Base-by-base conservation (phyloP, 345 rosid species). In the Aurinia saxatilis region DNA sequence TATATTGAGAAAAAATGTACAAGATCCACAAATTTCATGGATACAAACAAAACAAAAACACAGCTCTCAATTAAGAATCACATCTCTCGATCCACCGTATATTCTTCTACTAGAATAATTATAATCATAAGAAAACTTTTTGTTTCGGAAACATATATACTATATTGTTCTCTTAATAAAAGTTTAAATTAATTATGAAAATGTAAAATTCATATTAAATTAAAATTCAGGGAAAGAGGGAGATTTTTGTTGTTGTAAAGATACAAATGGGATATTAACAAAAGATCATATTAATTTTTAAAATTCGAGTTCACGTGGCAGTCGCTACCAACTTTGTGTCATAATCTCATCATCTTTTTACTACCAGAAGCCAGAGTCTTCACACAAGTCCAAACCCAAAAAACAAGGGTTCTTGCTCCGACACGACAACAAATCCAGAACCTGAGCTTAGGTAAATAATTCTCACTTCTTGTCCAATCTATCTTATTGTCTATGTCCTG, bases 241-340 rank as follows among this genome's bases (percentile, higher is more conserved):
- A 21, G 25, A 1, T 21, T 21, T 21, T 21, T 21, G 25, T 21
- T 8, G 5, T 34, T 34, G 10, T 34, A 34, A 34, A 34, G 37
- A 41, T 27, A 46, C 11, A 47, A 49, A 48, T 9, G 13, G 57
- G 50, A 46, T 18, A 34, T 9, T 36, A 38, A 16, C n/a, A n/a
- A 19, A 44, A 40, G 1, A 51, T 18, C 4, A 11, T n/a, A 42
- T 10, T 41, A 23, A 54, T 41, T 41, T 4, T 1, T 23, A 23
- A 66, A 50, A 45, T 44, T 60, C 49, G 73, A 17, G 62, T 52
- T 52, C 67, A 60, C 73, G 67, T 68, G 73, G 73, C 73, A 17
- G 56, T 60, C 67, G 48, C 17, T 51, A 60, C 55, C 67, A 60
- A 53, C 67, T 51, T 68, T 2, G 48, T 17, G 39, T 23, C 17